Evolutionary conservation across 2,329 filamentous ascomycete species (phyloP).

Genomic region (Tolypocladium endophyticum): DNA sequence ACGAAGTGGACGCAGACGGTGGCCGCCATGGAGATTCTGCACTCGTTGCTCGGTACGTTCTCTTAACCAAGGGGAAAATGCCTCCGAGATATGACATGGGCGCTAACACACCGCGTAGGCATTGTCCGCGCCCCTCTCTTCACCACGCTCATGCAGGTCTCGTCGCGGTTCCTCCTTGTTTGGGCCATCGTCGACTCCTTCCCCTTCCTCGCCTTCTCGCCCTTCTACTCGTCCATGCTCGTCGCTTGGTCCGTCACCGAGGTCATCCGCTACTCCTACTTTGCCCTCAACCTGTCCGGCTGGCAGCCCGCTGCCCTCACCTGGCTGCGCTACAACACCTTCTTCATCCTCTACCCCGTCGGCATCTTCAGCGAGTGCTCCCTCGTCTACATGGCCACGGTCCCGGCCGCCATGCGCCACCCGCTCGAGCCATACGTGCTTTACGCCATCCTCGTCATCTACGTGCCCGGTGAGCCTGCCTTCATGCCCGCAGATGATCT

Average conservation of each 20-base stretch:
- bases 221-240: constrained; percentile 68
- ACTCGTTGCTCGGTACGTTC: constrained; percentile 61
- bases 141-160: constrained; percentile 86
- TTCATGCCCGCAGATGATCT: neutral
- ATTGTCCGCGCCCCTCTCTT: constrained; percentile 75
- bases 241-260: constrained; percentile 84
- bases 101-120: constrained; percentile 33
- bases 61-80: neutral
- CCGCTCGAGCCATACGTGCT: constrained; percentile 46
- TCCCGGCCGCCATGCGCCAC: constrained; percentile 40
- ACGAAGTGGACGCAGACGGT: constrained; percentile 74
- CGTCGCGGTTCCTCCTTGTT: constrained; percentile 76
- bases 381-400: constrained; percentile 63
- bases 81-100: neutral
- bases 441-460: constrained; percentile 57
- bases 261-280: constrained; percentile 87
- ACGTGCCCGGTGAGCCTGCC: constrained; percentile 60
- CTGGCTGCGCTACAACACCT: constrained; percentile 86
- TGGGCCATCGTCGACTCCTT: constrained; percentile 75
- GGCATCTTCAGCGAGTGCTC: constrained; percentile 82
- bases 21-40: constrained; percentile 73
- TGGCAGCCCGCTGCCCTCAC: constrained; percentile 54
- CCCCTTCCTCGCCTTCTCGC: constrained; percentile 49
- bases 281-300: constrained; percentile 60
- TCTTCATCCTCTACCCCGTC: constrained; percentile 84